Evolutionary conservation across 176 grass and related monocot species (phyloP), one percentile per base, ranked within the genome.

Genomic region (Musa schizocarpa): DNA sequence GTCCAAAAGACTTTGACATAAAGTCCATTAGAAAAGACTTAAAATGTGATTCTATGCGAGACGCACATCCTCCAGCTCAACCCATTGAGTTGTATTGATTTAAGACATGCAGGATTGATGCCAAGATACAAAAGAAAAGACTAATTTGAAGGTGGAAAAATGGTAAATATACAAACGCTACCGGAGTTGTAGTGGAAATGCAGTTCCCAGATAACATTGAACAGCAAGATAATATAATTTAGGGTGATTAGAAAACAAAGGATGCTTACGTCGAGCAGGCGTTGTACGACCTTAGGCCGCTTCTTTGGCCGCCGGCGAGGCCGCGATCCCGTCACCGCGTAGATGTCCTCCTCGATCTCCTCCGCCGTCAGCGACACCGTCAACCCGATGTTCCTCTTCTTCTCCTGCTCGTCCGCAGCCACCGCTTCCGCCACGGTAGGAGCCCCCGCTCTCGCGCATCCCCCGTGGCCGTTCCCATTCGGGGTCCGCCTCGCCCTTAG

Each of bases 341-440:
- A 99, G 21, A 99, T 56, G 82, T 99, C 95, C 66, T 93, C 95
- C 86, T 99, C 91, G 73, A 99, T 90, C 84, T 99, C 95, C 51
- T 94, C 95, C 34, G 58, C 80, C 64, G 75, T 83, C 9, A 99
- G 88, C 20, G 80, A 65, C 27, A 99, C 72, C 0, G 88, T 63
- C 79, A 99, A 90, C 50, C 80, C 76, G 51, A 76, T 68, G 27
- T 88, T 74, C 65, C 80, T 24, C 24, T 61, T 63, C 70, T 48
- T 77, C 6, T 80, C 48, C 25, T 53, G 72, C 8, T 72, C 52
- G 23, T 54, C 57, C 14, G 82, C 59, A 7, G 43, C 5, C 20
- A 7, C 54, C 72, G 58, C 59, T 3, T 11, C 43, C 1, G 61
- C 12, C 24, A 24, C 53, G 13, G 14, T 29, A 9, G 74, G 20